Conservation (phyloP, 1,139 yeast species). For the Arxiozyma heterogenica region DNA sequence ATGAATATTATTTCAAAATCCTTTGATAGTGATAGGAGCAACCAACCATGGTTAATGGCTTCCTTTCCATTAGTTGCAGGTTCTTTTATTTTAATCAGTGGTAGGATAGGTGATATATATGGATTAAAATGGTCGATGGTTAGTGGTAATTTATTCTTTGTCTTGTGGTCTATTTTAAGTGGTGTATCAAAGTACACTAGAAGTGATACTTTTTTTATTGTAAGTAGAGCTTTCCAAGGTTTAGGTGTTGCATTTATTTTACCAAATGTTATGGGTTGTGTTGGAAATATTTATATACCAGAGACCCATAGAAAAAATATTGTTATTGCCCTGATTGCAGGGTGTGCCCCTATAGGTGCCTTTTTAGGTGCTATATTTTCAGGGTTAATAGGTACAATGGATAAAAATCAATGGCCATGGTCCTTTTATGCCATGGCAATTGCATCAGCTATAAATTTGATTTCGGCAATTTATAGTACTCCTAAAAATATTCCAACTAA, state of each 20-base stretch:
- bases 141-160: slow-evolving; percentile 39
- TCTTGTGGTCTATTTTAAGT: slow-evolving; percentile 40
- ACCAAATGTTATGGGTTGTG: slow-evolving; percentile 46
- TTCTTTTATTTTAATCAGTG: slow-evolving; percentile 44
- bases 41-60: slow-evolving; percentile 45
- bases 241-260: slow-evolving; percentile 45
- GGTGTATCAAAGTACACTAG: slow-evolving; percentile 41
- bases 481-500: slow-evolving; percentile 32
- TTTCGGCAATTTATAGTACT: slow-evolving; percentile 29
- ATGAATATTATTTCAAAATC: slow-evolving; percentile 28
- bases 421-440: slow-evolving; percentile 41
- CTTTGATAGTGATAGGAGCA: slow-evolving; percentile 18
- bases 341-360: slow-evolving; percentile 50
- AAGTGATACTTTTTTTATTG: slow-evolving; percentile 40
- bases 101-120: slow-evolving; percentile 46
- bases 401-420: slow-evolving; percentile 43
- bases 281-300: slow-evolving; percentile 40
- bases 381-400: slow-evolving; percentile 37
- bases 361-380: slow-evolving; percentile 42
- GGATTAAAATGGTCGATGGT: slow-evolving; percentile 40
- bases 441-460: slow-evolving; percentile 30
- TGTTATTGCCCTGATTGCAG: slow-evolving; percentile 44
- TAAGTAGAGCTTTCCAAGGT: slow-evolving; percentile 47
- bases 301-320: slow-evolving; percentile 41
- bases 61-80: slow-evolving; percentile 49